Conservation (phyloP, 495 filamentous ascomycete species). For the Thozetella sp. region DNA sequence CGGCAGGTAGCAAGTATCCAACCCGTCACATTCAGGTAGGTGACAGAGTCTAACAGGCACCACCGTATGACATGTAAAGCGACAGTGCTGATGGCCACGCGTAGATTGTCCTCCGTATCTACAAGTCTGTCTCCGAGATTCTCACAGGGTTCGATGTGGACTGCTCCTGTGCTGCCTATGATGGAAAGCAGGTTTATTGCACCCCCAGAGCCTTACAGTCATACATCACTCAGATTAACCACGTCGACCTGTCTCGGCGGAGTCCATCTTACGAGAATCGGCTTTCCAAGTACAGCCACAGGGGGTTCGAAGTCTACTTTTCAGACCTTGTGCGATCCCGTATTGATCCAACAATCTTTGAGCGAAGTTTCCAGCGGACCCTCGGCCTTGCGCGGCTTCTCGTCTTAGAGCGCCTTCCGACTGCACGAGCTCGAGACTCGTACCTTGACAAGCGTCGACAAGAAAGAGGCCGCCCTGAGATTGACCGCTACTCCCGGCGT, state of each 20-base stretch:
- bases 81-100: conserved; percentile 6
- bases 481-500: conserved; percentile 24
- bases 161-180: conserved; percentile 77
- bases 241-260: conserved; percentile 74
- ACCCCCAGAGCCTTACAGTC: conserved; percentile 71
- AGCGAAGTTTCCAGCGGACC: conserved; percentile 72
- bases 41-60: background rate
- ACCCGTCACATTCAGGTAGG: conserved; percentile 69
- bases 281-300: conserved; percentile 82
- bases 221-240: conserved; percentile 79
- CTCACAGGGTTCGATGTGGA: conserved; percentile 86
- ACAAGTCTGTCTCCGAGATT: conserved; percentile 79
- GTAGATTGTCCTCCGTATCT: conserved; percentile 83
- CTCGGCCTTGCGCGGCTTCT: conserved; percentile 78
- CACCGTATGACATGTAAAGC: background rate
- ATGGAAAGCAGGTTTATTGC: conserved; percentile 74
- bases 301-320: conserved; percentile 84
- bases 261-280: conserved; percentile 87
- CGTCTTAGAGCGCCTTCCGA: conserved; percentile 78
- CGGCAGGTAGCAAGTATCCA: conserved; percentile 73
- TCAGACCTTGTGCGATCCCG: conserved; percentile 67
- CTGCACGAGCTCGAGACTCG: conserved; percentile 59
- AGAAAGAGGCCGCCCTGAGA: conserved; percentile 66
- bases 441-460: conserved; percentile 66
- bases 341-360: conserved; percentile 83